Base-by-base conservation (phyloP, 176 grass and related monocot species). In the Oryza rufipogon region DNA sequence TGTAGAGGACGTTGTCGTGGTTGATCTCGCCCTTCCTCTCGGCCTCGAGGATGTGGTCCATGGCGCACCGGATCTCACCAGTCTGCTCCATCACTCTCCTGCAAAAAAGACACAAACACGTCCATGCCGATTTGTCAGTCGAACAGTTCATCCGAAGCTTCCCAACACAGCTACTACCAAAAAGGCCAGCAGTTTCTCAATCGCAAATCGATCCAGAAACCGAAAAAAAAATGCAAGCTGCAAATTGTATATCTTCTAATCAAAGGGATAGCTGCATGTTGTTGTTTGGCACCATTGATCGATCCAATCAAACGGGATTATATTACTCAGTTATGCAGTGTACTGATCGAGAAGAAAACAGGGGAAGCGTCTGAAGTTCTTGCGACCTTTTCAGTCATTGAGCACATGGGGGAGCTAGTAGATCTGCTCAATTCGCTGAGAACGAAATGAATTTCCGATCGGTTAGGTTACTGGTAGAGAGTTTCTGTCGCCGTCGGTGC, bases 1-100 rank as follows among this genome's bases (percentile, higher is more conserved):
- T 97, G 90, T 97, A 97, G 44, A 97, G 95, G 58, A 94, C 95
- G 17, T 97, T 97, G 78, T 97, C 95, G 10, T 94, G 90, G 80
- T 91, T 97, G 86, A 97, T 97, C 81, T 97, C 95, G 32, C 95
- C 95, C 73, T 91, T 97, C 86, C 77, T 89, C 65, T 89, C 88
- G 32, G 88, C 88, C 82, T 89, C 82, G 11, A 89, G 83, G 44
- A 86, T 86, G 73, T 79, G 86, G 41, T 81, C 78, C 86, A 89
- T 89, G 48, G 83, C 86, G 74, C 86, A 81, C 83, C 73, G 66
- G 71, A 75, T 92, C 74, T 89, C 76, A 10, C 87, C 87, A 3
- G 72, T 81, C 70, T 83, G 69, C 1, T 49, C 71, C 84, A 90
- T 49, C 39, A 69, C 65, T 16, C 73, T 84, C 72, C 81, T 90